These are phyloP conservation scores for Epicoccum nigrum DNA, from an alignment of 2,329 filamentous ascomycete genomes.

Conservation along the genomic window DNA sequence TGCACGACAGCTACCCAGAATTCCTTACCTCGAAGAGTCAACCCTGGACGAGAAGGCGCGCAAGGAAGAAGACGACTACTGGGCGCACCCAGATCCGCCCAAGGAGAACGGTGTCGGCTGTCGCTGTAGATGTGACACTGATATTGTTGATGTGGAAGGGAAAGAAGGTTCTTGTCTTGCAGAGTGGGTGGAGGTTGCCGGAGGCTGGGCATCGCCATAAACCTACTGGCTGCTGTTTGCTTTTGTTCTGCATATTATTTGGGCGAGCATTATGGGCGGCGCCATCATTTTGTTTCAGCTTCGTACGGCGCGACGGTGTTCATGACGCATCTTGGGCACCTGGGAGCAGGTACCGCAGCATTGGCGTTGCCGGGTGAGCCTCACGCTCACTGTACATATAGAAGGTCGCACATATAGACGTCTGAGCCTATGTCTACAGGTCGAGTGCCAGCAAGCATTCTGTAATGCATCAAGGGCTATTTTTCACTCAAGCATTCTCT, in stretches of 20 bases:
- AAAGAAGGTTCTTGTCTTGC: conserved; percentile 94
- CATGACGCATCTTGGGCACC: conserved; percentile 18
- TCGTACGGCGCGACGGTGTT: conserved; percentile 32
- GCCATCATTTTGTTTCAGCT: conserved; percentile 23
- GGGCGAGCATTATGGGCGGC: conserved; percentile 30
- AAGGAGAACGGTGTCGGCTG: conserved; percentile 98
- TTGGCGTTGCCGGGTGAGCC: conserved; percentile 19
- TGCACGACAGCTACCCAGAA: conserved; percentile 78
- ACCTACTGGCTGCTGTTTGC: conserved; percentile 14
- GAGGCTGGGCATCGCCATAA: conserved; percentile 77
- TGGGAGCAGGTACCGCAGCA: conserved; percentile 5
- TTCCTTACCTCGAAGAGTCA: conserved; percentile 81
- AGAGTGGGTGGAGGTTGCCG: conserved; percentile 97
- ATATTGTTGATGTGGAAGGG: conserved; percentile 96
- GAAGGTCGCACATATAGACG: not conserved
- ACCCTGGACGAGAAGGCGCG: conserved; percentile 82
- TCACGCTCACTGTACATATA: conserved; percentile 14
- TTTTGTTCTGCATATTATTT: conserved; percentile 24
- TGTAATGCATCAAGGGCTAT: not conserved
- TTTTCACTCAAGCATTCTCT: too few species aligned
- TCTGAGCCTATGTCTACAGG: not conserved
- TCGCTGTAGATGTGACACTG: conserved; percentile 93
- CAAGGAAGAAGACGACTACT: conserved; percentile 93
- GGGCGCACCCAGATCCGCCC: conserved; percentile 82
- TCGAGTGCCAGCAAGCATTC: not conserved